Percentiles rank a stretch among this genome's conserved stretches.
Evolutionary conservation across 139 green algal genomes (phyloP).

Genomic region (Haematococcus lacustris): DNA sequence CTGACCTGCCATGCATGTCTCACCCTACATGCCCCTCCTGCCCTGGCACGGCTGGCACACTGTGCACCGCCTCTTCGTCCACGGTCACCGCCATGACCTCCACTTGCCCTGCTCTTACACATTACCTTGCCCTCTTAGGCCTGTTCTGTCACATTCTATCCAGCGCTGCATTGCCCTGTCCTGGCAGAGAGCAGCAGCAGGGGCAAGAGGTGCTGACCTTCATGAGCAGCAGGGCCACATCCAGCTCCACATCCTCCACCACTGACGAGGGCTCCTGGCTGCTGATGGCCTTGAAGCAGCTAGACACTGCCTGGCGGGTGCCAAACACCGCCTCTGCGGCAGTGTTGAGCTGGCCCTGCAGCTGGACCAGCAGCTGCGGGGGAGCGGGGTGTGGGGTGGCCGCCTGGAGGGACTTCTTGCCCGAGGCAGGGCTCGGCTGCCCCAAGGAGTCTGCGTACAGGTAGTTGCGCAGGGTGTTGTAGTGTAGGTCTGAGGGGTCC

Average conservation of each 20-base stretch:
- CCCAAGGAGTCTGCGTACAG: too few relatives aligned
- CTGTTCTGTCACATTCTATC: not conserved
- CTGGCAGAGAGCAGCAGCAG: too few relatives aligned
- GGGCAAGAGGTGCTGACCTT: too few relatives aligned
- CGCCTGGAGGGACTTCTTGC: too few relatives aligned
- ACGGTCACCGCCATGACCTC: too few relatives aligned
- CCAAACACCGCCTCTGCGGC: not conserved
- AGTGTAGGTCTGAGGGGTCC: too few relatives aligned
- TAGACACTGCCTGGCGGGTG: not conserved
- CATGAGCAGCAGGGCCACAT: conserved; percentile 3
- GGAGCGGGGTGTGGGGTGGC: too few relatives aligned
- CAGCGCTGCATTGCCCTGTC: not conserved
- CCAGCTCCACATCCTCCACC: conserved; percentile 3
- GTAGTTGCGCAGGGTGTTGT: too few relatives aligned
- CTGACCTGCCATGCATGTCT: not conserved
- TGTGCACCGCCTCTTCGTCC: not conserved
- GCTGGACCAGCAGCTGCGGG: too few relatives aligned
- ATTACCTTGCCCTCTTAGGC: not conserved
- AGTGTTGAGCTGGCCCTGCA: not conserved
- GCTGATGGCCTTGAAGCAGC: not conserved
- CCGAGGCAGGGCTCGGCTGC: too few relatives aligned
- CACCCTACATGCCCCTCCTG: not conserved
- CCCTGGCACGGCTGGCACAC: not conserved
- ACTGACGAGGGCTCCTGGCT: not conserved
- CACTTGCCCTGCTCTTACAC: too few relatives aligned